phyloP scores from a whole-genome alignment of 1,139 yeast genomes.

The Candida sanyaensis region DNA sequence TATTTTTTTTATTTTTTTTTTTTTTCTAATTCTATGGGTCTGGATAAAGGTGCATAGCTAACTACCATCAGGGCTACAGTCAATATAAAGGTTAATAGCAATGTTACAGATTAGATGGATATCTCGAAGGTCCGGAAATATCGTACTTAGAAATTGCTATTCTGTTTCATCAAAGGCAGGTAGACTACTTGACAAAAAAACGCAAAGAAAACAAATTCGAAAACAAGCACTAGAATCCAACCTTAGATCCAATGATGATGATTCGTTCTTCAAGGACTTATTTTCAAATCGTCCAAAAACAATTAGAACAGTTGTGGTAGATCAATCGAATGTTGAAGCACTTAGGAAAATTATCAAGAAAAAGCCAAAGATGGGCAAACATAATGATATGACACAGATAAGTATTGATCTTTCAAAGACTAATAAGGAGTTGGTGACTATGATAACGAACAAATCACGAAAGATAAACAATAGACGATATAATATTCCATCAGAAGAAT shows the following conservation, averaged over 20 bases:
- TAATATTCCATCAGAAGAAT: constrained; percentile 20
- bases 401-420: constrained; percentile 5
- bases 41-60: too few species aligned
- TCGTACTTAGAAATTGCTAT: too few species aligned
- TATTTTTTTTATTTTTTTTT: too few species aligned
- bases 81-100: too few species aligned
- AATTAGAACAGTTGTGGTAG: not conserved
- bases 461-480: constrained; percentile 17
- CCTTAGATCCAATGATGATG: not conserved
- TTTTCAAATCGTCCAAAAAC: not conserved
- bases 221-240: not conserved
- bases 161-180: too few species aligned
- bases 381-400: not conserved
- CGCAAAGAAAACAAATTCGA: too few species aligned
- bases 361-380: not conserved
- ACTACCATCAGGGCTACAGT: too few species aligned
- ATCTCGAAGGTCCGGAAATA: too few species aligned
- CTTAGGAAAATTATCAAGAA: not conserved
- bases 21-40: too few species aligned
- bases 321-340: not conserved
- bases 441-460: constrained; percentile 6
- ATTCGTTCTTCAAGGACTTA: not conserved
- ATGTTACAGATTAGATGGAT: too few species aligned
- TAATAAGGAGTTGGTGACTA: constrained; percentile 5
- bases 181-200: too few species aligned